Percentiles rank a stretch among this genome's conserved stretches.
These are phyloP conservation scores for Phytophthora kernoviae DNA, from an alignment of 352 stramenopile genomes.

Conservation along the genomic window DNA sequence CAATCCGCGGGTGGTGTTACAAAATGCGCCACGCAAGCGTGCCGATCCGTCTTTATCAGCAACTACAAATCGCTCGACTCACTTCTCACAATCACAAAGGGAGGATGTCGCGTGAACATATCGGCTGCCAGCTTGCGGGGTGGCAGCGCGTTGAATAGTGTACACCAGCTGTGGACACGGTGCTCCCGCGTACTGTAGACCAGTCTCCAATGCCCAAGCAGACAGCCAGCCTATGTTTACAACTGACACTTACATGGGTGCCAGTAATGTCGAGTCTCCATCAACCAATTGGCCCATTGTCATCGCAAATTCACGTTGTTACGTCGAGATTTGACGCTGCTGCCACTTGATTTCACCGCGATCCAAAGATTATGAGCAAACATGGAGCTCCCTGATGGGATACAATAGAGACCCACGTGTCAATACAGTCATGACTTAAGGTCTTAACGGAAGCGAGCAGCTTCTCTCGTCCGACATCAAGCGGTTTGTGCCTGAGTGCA, in stretches of 20 bases:
- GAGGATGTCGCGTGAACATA: no score
- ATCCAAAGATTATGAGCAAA: neutral
- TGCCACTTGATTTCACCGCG: neutral
- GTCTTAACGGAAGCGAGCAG: neutral
- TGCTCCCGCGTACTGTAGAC: conserved; percentile 1
- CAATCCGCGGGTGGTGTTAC: neutral
- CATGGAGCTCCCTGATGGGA: neutral
- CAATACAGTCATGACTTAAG: neutral
- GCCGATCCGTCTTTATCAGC: neutral
- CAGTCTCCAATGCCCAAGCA: conserved; percentile 11
- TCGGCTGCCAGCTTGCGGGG: neutral
- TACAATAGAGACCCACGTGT: neutral
- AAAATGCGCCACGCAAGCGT: neutral
- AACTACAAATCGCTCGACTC: neutral
- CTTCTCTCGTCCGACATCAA: conserved; percentile 2
- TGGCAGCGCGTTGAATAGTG: conserved; percentile 1
- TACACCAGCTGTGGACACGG: conserved; percentile 16
- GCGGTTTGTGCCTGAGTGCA: neutral
- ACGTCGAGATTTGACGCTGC: neutral
- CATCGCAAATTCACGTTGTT: neutral
- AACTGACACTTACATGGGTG: conserved; percentile 19
- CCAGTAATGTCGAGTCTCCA: conserved; percentile 13
- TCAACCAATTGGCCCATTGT: neutral
- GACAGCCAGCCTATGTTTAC: conserved; percentile 29
- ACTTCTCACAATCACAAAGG: neutral